These are phyloP conservation scores for Orbilia blumenaviensis DNA, from an alignment of 2,329 filamentous ascomycete species.

Conservation along the genomic window DNA sequence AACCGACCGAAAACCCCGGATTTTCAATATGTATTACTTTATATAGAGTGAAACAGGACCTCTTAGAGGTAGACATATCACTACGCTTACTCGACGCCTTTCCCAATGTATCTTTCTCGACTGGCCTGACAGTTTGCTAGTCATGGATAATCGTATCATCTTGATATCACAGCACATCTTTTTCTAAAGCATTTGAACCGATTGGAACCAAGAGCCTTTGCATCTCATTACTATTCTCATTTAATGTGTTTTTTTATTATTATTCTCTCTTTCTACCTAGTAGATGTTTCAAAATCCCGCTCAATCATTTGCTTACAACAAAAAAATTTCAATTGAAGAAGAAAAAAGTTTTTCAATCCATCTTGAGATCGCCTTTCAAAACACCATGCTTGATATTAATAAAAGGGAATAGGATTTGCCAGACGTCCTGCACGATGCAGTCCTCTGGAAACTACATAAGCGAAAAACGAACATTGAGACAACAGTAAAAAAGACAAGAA, in stretches of 20 bases:
- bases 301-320: conserved; percentile 26
- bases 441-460: conserved; percentile 50
- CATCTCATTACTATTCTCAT: conserved; percentile 19
- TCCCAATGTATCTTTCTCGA: conserved; percentile 39
- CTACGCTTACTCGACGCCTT: conserved; percentile 37
- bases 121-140: conserved; percentile 16
- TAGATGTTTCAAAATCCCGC: conserved; percentile 34
- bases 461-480: conserved; percentile 35
- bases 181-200: not conserved
- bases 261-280: conserved; percentile 18
- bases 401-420: conserved; percentile 21
- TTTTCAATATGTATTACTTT: conserved; percentile 41
- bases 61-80: conserved; percentile 54
- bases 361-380: conserved; percentile 49
- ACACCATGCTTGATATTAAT: conserved; percentile 22
- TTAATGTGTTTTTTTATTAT: conserved; percentile 7
- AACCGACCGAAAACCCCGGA: not conserved
- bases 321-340: conserved; percentile 14
- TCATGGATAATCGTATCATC: not conserved
- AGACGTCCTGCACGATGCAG: conserved; percentile 45
- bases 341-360: conserved; percentile 11
- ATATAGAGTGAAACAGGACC: conserved; percentile 54
- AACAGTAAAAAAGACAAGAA: conserved; percentile 20
- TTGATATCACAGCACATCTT: conserved; percentile 8
- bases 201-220: conserved; percentile 22